Evolutionary conservation across 129 eudicot species (phyloP), one percentile per base, ranked within the genome.

Genomic region (Centella asiatica): DNA sequence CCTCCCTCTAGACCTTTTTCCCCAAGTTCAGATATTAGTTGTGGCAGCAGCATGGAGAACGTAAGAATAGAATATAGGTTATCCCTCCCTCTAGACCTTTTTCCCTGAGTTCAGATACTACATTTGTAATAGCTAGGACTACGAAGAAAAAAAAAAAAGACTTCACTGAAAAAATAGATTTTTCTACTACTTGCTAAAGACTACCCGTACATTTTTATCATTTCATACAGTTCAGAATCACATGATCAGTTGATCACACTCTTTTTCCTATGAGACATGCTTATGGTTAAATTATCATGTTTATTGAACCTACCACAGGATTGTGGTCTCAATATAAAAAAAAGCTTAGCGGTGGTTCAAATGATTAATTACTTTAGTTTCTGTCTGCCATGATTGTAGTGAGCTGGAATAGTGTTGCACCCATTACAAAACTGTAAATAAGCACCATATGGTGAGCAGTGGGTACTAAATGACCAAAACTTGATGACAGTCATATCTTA

Each of bases 311-410:
- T 42, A 28, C 37, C 59, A 48, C 50, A 61, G 17, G 36, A 31
- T 48, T 26, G 46, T 68, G 71, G 61, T 59, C 70, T 44, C 60
- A 37, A 19, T 17, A n/a, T 59, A 42, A 23, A 44, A 4, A 33
- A 25, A 27, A 23, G 4, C 19, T 6, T 0, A 20, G 15, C 28
- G 52, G 64, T 42, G n/a, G 32, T n/a, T 62, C 49, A 23, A 45
- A n/a, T 70, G 42, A 63, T 17, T 47, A 31, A 4, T 46, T 14
- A 26, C 59, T 66, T 50, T 24, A 12, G 24, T 56, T 4, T 29
- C 50, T 34, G 11, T n/a, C 11, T n/a, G 31, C 54, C 74, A 79
- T 74, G 24, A 76, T 75, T 56, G 77, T 74, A 84, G 83, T 66
- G 74, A 27, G 44, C 57, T 50, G 79, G 70, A 80, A 83, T 76